Conservation (phyloP, 1,284 basidiomycete genomes). For the Rhodotorula glutinis region DNA sequence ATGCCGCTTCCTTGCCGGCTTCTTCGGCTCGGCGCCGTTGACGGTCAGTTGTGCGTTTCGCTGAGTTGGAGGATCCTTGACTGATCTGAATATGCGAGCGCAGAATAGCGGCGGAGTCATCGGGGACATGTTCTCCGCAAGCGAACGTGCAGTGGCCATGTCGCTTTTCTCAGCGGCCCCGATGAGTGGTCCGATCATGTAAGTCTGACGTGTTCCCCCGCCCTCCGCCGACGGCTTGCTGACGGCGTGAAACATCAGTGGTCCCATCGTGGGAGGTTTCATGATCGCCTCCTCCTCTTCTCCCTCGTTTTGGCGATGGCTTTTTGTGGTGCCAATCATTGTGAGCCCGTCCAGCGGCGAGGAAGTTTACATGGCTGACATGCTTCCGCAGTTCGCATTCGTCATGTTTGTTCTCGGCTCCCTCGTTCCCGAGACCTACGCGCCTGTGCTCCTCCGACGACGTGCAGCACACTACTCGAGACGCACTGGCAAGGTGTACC, state of each 20-base stretch:
- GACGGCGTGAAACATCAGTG: conserved; percentile 56
- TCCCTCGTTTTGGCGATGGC: conserved; percentile 51
- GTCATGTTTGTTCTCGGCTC: conserved; percentile 52
- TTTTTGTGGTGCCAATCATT: conserved; percentile 68
- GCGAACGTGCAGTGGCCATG: conserved; percentile 34
- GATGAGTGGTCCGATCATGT: conserved; percentile 42
- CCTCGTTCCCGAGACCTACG: conserved; percentile 57
- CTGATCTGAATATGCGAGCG: no score
- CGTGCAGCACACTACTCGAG: conserved; percentile 57
- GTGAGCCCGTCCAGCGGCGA: neutral
- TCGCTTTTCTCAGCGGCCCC: conserved; percentile 15
- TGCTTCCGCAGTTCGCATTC: conserved; percentile 45
- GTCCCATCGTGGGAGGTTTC: conserved; percentile 44
- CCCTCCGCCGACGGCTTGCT: no score
- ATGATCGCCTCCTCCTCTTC: conserved; percentile 45
- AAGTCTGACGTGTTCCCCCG: no score
- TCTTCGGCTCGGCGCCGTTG: conserved; percentile 59
- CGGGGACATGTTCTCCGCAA: conserved; percentile 53
- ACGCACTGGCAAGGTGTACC: conserved; percentile 51
- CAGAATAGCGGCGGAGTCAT: conserved; percentile 60
- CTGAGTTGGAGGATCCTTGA: no score
- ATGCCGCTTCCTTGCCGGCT: conserved; percentile 61
- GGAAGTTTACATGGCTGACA: neutral
- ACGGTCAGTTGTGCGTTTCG: conserved; percentile 47
- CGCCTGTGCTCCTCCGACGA: conserved; percentile 62